Base-by-base conservation (phyloP, 1,284 basidiomycete genomes). In the Lentinula novae-zelandiae region DNA sequence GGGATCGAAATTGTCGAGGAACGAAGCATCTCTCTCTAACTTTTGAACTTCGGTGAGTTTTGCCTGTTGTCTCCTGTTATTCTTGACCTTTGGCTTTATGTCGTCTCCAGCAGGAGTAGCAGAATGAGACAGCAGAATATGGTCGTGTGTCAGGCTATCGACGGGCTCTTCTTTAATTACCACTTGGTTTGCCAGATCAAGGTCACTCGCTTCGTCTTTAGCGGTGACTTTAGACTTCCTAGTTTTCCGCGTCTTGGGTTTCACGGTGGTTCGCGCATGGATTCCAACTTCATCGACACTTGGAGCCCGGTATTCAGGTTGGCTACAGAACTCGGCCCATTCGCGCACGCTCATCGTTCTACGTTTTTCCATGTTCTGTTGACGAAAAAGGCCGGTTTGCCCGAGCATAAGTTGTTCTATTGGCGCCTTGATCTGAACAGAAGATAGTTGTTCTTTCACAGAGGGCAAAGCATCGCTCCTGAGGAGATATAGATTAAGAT, bases 361-460 rank as follows among this genome's bases (percentile, higher is more conserved):
- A 63, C 92, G 86, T 71, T 92, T 93, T 77, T 95, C 94, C 66
- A 97, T 82, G 71, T 97, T 98, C 74, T 92, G 86, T 68, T 93
- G 89, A n/a, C 92, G 85, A 71, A 94, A 98, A 5, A 96, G 80
- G 5, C 95, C 95, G 7, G 85, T 85, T 46, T 85, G 81, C 9
- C 96, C 96, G 50, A 89, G 75, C 87, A 97, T 94, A 71, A 89
- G 86, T 72, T 98, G 96, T 71, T 95, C 93, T 65, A 97, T 97
- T 1, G 95, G 94, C 27, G 84, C 83, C 73, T 85, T 87, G 64
- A 98, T 89, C 73, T 85, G 87, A 64, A 96, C 85, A 9, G 80
- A 69, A n/a, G 80, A 77, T 22, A 98, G 79, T 62, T 88, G 85
- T 31, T 83, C 78, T 22, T 82, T 81, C 54, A 94, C 75, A 10